phyloP scores from a whole-genome alignment of 2,329 filamentous ascomycete species.

The Sporothrix luriei region DNA sequence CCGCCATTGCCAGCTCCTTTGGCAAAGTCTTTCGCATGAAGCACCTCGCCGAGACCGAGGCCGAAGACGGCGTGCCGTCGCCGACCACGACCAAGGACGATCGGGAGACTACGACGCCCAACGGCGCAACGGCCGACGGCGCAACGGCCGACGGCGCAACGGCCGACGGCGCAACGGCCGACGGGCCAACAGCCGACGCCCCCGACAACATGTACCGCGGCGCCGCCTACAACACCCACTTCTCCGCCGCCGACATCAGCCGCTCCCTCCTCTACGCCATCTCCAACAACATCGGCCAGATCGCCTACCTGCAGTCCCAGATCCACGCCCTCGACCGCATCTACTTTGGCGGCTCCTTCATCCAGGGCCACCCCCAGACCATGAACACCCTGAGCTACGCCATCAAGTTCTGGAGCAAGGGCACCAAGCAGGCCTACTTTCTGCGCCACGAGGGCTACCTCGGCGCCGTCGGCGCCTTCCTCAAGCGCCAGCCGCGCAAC shows the following conservation, averaged over 20 bases:
- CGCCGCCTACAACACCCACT: conserved; percentile 52
- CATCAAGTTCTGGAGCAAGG: conserved; percentile 94
- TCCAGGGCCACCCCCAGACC: conserved; percentile 92
- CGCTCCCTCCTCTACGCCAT: conserved; percentile 91
- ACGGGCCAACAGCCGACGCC: no score
- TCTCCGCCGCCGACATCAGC: conserved; percentile 82
- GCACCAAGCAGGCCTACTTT: conserved; percentile 93
- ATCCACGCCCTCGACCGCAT: conserved; percentile 90
- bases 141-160: neutral
- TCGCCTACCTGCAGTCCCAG: conserved; percentile 94
- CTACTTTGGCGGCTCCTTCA: conserved; percentile 97
- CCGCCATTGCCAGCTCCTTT: conserved; percentile 92
- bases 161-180: neutral
- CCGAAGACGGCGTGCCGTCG: conserved; percentile 70
- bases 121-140: neutral
- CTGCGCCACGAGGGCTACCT: conserved; percentile 94
- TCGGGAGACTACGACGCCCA: no score
- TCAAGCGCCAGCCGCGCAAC: conserved; percentile 85
- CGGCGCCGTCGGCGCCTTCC: conserved; percentile 88
- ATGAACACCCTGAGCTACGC: conserved; percentile 97
- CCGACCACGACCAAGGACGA: conserved; percentile 67
- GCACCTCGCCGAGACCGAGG: conserved; percentile 74
- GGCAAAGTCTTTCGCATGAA: conserved; percentile 97
- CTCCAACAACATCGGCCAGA: conserved; percentile 97
- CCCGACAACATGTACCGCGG: conserved; percentile 29